Base-by-base conservation (phyloP, 2,329 filamentous ascomycete species). In the Pezicula rhizophila region DNA sequence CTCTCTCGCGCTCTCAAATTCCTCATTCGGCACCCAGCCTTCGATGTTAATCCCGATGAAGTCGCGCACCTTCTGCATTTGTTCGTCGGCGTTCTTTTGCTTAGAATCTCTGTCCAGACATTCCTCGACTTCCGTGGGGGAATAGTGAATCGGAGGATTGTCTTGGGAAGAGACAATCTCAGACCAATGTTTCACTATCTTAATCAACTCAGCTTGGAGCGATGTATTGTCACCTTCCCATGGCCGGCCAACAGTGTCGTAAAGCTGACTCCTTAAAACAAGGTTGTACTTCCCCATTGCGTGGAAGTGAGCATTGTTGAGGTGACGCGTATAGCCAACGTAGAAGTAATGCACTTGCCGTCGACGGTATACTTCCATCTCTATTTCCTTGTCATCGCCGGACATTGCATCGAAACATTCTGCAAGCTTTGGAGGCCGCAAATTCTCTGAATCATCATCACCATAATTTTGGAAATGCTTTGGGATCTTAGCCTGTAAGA, bases 391-490 rank as follows among this genome's bases (percentile, higher is more conserved):
- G 25, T 53, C 54, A 39, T 47, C 47, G 40, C 46, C 45, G 8
- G 47, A 51, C 49, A 58, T 50, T 23, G 14, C 42, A 34, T 40
- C 48, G 41, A 58, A 52, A 51, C 52, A 45, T 26, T 52, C 31
- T 15, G 49, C 37, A 35, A 57, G 45, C 20, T 50, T 45, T 45
- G 54, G 54, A 42, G 41, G 49, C 20, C 46, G 43, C 41, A 58
- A 53, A 28, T 56, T 52, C 43, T 54, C 53, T 4, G 51, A 57
- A 31, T 54, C 53, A 43, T 57, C 48, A 46, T 67, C 63, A 11
- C 63, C 64, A 55, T 60, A 65, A 37, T 67, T 67, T 51, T 66
- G 63, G 49, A 66, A 65, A 53, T 64, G 54, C 25, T 62, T 53
- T 2, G 62, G 63, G 10, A 66, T 64, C 33, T 62, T 61, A 39